Evolutionary conservation across 108 stramenopile species (phyloP), one percentile per base, ranked within the genome.

Genomic region (Nitzschia palea): DNA sequence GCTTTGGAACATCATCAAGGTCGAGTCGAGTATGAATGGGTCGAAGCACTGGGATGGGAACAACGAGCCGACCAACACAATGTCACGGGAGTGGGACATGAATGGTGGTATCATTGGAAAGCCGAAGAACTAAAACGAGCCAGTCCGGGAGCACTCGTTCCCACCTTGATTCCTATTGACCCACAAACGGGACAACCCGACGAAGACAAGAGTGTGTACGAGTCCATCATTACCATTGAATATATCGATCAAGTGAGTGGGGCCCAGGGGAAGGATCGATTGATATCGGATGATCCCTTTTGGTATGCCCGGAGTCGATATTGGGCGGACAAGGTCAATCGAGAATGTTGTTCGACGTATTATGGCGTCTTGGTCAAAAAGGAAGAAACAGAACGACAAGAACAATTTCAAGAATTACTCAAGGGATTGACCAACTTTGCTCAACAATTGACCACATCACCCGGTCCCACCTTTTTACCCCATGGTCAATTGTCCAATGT

Each of bases 41-140:
- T 88, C 47, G 93, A 91, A 67, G 86, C 86, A 0, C 42, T 84
- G 55, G 93, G 93, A 29, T 94, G 93, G 93, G 87, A 93, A 58
- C 84, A 86, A 70, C 69, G 84, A 40, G 51, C 69, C 8, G 86
- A 91, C 62, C 73, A 86, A 17, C 74, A 86, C 0, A 85, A 86
- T 59, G 84, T 88, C 0, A 87, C 89, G 6, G 84, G 83, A 8
- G 78, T 81, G 0, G 86, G 89, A n/a, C 73, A 88, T 15, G 93
- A 94, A 45, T 94, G 89, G 89, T 91, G 84, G 80, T 94, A 94
- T 71, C 93, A 94, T 62, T 91, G 86, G 86, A 94, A 94, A 63
- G 79, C 80, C 42, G 85, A 84, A 17, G 89, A 89, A 73, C 63
- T 94, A 29, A 74, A 67, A 30, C 73, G 85, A 14, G 57, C 71